phyloP scores from a whole-genome alignment of 495 filamentous ascomycete genomes.

The Podospora pseudoanserina region DNA sequence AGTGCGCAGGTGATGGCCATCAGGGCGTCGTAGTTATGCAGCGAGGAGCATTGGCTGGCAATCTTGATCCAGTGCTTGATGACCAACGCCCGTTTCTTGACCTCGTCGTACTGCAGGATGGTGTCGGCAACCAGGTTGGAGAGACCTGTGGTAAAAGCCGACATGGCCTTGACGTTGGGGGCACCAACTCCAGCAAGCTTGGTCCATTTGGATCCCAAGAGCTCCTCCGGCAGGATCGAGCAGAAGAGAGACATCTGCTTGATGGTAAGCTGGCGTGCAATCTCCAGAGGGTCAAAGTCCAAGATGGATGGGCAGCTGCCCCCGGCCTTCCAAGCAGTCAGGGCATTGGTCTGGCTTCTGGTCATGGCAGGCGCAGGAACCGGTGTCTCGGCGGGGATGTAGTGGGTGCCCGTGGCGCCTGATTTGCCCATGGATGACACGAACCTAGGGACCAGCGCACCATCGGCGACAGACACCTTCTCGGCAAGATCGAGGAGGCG shows the following conservation, averaged over 20 bases:
- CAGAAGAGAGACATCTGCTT: slow-evolving; percentile 94
- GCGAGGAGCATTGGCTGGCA: slow-evolving; percentile 75
- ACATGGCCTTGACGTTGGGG: slow-evolving; percentile 94
- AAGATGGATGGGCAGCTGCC: slow-evolving; percentile 70
- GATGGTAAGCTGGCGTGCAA: slow-evolving; percentile 90
- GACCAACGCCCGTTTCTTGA: slow-evolving; percentile 81
- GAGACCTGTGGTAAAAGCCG: slow-evolving; percentile 82
- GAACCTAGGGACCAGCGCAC: slow-evolving; percentile 77
- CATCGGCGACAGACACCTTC: slow-evolving; percentile 74
- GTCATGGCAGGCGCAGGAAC: slow-evolving; percentile 65
- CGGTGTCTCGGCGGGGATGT: slow-evolving; percentile 64
- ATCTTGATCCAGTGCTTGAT: slow-evolving; percentile 99
- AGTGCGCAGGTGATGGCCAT: slow-evolving; percentile 96
- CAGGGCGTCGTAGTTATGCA: slow-evolving; percentile 94
- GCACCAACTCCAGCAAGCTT: slow-evolving; percentile 75
- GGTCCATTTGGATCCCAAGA: slow-evolving; percentile 91
- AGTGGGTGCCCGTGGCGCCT: slow-evolving; percentile 65
- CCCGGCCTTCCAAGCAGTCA: slow-evolving; percentile 71
- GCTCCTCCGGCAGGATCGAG: slow-evolving; percentile 85
- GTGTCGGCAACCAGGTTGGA: slow-evolving; percentile 94
- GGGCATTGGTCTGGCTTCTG: slow-evolving; percentile 68
- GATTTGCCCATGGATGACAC: slow-evolving; percentile 89
- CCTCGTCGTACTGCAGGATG: slow-evolving; percentile 79
- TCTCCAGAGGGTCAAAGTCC: slow-evolving; percentile 89
- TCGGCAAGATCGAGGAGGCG: slow-evolving; percentile 73